A percentile compares a stretch with the other conserved stretches of the same genome.
phyloP scores from a whole-genome alignment of 352 stramenopile species.

The Globisporangium echinulatum region DNA sequence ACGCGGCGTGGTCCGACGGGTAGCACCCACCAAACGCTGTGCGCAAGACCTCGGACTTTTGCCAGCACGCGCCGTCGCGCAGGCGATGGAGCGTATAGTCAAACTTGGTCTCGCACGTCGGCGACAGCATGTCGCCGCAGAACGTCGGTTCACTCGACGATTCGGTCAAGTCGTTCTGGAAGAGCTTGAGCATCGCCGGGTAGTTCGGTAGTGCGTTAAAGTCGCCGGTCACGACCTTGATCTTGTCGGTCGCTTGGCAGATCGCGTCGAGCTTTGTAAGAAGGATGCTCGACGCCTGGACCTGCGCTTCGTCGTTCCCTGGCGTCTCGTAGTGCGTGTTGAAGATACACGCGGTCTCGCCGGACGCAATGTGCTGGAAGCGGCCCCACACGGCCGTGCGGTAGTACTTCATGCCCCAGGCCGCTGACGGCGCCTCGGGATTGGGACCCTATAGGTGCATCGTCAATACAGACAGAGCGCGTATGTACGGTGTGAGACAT shows the following conservation, averaged over 20 bases:
- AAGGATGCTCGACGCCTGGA: conserved; percentile 61
- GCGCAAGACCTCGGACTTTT: conserved; percentile 54
- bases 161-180: conserved; percentile 42
- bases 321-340: conserved; percentile 84
- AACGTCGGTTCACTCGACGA: conserved; percentile 48
- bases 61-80: conserved; percentile 33
- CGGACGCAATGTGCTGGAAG: conserved; percentile 61
- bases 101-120: conserved; percentile 61
- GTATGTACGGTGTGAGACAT: too few species aligned
- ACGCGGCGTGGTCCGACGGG: conserved; percentile 60
- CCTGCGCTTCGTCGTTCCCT: conserved; percentile 65
- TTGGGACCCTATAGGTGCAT: conserved; percentile 23
- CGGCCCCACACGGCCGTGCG: conserved; percentile 62
- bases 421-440: conserved; percentile 37
- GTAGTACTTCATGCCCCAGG: conserved; percentile 69
- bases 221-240: conserved; percentile 60
- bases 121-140: conserved; percentile 56
- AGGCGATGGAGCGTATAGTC: conserved; percentile 57
- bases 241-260: conserved; percentile 49
- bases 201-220: conserved; percentile 70
- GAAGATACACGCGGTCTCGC: conserved; percentile 58
- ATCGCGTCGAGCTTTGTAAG: conserved; percentile 36
- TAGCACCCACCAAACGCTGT: conserved; percentile 65
- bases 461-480: background rate
- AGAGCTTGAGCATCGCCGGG: conserved; percentile 53